A percentile compares a stretch with the other conserved stretches of the same genome.
Conservation (phyloP, 2,329 filamentous ascomycete genomes). For the Verticillium tricorpus region DNA sequence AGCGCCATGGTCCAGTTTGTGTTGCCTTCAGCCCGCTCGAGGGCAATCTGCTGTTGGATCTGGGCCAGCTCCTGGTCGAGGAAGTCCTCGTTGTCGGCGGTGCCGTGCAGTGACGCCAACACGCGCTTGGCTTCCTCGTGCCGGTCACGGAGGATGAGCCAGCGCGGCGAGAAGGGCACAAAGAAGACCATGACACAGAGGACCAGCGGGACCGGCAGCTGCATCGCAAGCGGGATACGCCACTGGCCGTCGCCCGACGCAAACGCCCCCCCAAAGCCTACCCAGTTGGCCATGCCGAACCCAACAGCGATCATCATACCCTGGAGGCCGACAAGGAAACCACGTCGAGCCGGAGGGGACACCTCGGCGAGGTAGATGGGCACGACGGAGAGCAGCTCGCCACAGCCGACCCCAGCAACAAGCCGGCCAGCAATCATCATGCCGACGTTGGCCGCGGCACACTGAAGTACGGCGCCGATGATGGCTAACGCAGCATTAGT, state of each 20-base stretch:
- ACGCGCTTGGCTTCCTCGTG: conserved; percentile 14
- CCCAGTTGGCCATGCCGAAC: conserved; percentile 25
- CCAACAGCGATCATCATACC: conserved; percentile 20
- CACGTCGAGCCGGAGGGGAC: conserved; percentile 16
- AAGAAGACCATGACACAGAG: conserved; percentile 16
- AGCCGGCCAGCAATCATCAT: conserved; percentile 23
- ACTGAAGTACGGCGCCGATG: conserved; percentile 16
- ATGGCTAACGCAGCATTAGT: conserved; percentile 8
- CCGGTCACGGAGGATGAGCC: conserved; percentile 10
- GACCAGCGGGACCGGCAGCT: conserved; percentile 15
- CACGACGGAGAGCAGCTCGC: conserved; percentile 15
- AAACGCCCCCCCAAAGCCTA: conserved; percentile 28
- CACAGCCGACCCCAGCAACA: conserved; percentile 15
- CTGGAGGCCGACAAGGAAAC: conserved; percentile 18
- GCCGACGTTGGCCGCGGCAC: conserved; percentile 17
- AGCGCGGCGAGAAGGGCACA: conserved; percentile 20
- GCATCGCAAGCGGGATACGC: conserved; percentile 19
- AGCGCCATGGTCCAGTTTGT: conserved; percentile 13
- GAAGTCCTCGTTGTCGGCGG: conserved; percentile 15
- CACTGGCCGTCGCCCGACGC: conserved; percentile 22
- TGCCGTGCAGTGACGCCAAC: conserved; percentile 13
- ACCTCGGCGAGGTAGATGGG: conserved; percentile 23
- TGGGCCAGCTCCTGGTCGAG: conserved; percentile 19
- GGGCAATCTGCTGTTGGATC: conserved; percentile 22
- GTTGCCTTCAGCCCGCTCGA: conserved; percentile 17